Percentiles rank a stretch among this genome's conserved stretches.
Conservation (phyloP, 2,329 filamentous ascomycete genomes). For the Fusarium ambrosium region DNA sequence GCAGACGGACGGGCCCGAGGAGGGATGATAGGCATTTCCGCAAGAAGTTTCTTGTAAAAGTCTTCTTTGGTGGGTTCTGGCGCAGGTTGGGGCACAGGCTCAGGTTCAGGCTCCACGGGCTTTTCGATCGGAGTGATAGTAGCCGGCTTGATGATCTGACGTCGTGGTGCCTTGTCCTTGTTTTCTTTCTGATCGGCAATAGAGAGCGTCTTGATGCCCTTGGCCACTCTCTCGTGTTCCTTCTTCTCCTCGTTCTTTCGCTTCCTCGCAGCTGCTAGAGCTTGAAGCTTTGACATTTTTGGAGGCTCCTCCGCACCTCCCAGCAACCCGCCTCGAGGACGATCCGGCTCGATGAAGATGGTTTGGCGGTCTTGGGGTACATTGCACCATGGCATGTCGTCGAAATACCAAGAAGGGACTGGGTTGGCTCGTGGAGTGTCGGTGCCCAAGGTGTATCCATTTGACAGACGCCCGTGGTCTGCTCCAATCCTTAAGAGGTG, state of each 20-base stretch:
- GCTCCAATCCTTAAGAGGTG: conserved; percentile 50
- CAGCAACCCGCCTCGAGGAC: conserved; percentile 75
- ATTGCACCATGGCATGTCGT: conserved; percentile 87
- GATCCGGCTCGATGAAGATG: conserved; percentile 70
- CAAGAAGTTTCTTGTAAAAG: not conserved
- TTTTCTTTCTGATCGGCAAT: conserved; percentile 52
- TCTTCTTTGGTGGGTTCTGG: not conserved
- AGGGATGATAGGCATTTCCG: conserved; percentile 13
- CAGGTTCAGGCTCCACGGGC: not conserved
- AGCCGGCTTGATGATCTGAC: conserved; percentile 25
- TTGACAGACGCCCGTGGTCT: conserved; percentile 45
- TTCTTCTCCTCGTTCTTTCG: conserved; percentile 80
- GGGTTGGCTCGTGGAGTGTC: conserved; percentile 35
- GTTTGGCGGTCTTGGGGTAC: conserved; percentile 76
- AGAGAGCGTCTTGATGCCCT: conserved; percentile 50
- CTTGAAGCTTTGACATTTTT: conserved; percentile 91
- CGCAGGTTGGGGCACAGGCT: not conserved
- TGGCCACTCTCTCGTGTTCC: conserved; percentile 46
- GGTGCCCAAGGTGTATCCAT: conserved; percentile 25
- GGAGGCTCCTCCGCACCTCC: conserved; percentile 78
- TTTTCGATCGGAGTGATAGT: conserved; percentile 1
- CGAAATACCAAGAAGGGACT: conserved; percentile 74
- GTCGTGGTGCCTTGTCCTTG: conserved; percentile 37
- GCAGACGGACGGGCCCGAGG: conserved; percentile 60
- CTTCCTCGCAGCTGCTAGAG: conserved; percentile 86